Conservation (phyloP, 306 rosid genomes). For the Cucurbita ficifolia region DNA sequence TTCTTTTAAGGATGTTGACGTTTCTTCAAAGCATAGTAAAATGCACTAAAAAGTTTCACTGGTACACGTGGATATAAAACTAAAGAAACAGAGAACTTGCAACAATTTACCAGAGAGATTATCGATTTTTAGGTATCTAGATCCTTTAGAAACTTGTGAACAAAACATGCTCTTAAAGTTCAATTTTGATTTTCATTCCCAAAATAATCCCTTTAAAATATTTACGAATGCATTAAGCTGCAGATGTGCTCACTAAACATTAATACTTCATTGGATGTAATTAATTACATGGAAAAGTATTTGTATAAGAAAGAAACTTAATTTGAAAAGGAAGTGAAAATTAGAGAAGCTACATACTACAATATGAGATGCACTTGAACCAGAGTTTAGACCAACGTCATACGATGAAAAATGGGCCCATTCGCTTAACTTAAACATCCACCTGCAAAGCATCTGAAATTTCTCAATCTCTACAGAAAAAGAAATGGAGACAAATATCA, state of each 20-base stretch:
- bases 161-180: not conserved
- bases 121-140: not conserved
- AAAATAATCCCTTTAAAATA: not conserved
- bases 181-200: not conserved
- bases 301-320: not conserved
- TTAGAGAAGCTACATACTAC: slow-evolving; percentile 35
- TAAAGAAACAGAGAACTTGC: not conserved
- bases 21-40: not conserved
- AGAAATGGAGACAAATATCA: not conserved
- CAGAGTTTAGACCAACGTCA: slow-evolving; percentile 79
- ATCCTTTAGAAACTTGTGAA: not conserved
- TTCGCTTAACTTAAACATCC: slow-evolving; percentile 91
- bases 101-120: not conserved
- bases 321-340: slow-evolving; percentile 5
- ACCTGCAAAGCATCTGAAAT: slow-evolving; percentile 26
- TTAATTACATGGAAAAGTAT: not conserved
- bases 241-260: not conserved
- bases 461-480: not conserved
- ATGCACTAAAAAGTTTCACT: not conserved
- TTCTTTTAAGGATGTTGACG: not conserved
- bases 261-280: not conserved
- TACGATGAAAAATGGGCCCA: slow-evolving; percentile 90
- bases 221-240: not conserved
- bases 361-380: slow-evolving; percentile 84
- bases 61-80: not conserved